A percentile compares a stretch with the other conserved stretches of the same genome.
Conservation (phyloP, 352 stramenopile genomes). For the Globisporangium parvum region DNA sequence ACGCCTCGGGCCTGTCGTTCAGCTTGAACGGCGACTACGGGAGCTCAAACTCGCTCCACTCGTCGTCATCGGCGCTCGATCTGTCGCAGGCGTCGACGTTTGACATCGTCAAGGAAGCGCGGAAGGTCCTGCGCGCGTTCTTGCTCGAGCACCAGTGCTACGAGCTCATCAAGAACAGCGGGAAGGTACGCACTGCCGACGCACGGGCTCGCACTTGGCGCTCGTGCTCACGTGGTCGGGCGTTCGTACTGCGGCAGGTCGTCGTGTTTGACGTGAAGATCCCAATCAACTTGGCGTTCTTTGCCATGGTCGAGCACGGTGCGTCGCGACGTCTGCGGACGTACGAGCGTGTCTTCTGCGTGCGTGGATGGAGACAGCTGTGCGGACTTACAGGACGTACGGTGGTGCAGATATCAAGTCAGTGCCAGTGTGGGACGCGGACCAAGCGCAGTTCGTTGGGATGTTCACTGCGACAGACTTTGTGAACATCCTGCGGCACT, state of each 20-base stretch:
- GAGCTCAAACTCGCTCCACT: conserved; percentile 17
- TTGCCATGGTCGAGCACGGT: conserved; percentile 98
- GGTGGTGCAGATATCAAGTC: conserved; percentile 91
- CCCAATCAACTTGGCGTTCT: conserved; percentile 98
- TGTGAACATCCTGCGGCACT: conserved; percentile 96
- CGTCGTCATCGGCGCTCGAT: conserved; percentile 31
- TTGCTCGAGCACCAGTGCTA: conserved; percentile 90
- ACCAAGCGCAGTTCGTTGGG: conserved; percentile 93
- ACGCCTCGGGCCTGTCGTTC: conserved; percentile 18
- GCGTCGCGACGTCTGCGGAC: conserved; percentile 7
- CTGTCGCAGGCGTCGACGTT: conserved; percentile 39
- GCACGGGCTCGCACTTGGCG: not conserved
- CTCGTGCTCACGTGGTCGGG: not conserved
- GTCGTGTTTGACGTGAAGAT: conserved; percentile 99
- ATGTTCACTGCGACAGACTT: conserved; percentile 98
- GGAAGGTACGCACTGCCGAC: conserved; percentile 52
- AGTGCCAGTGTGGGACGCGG: conserved; percentile 95
- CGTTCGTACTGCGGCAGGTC: conserved; percentile 31
- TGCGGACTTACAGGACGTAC: not conserved
- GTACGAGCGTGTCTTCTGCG: not conserved
- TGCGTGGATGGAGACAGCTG: not conserved
- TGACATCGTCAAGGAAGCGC: conserved; percentile 75
- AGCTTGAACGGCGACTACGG: conserved; percentile 22
- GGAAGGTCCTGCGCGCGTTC: conserved; percentile 84
- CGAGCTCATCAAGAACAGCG: conserved; percentile 94